A percentile compares a stretch with the other conserved stretches of the same genome.
These are phyloP conservation scores for Sphagnum fallax DNA, from an alignment of 228 moss, liverwort and hornwort species.

Conservation along the genomic window DNA sequence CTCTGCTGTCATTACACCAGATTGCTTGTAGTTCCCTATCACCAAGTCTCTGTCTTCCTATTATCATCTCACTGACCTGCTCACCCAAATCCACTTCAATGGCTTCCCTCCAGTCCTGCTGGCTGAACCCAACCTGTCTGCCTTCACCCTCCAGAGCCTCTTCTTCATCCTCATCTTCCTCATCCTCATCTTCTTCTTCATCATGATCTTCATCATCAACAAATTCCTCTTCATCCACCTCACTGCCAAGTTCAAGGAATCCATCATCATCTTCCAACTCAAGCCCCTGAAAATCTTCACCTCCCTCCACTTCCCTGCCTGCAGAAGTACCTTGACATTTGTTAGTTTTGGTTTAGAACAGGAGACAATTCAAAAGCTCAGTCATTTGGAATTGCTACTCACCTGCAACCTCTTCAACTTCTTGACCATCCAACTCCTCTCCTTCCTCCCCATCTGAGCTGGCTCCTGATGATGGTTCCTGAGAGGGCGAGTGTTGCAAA, in stretches of 20 bases:
- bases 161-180: slow-evolving; percentile 37
- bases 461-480: slow-evolving; percentile 19
- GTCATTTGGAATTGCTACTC: neutral
- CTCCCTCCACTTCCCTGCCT: slow-evolving; percentile 7
- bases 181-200: slow-evolving; percentile 43
- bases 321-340: slow-evolving; percentile 1
- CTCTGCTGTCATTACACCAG: slow-evolving; percentile 7
- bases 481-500: slow-evolving; percentile 21
- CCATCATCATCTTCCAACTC: slow-evolving; percentile 31
- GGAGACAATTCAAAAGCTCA: neutral
- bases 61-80: slow-evolving; percentile 1
- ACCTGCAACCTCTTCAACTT: slow-evolving; percentile 4
- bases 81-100: slow-evolving; percentile 11
- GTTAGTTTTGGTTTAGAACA: neutral
- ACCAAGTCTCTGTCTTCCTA: slow-evolving; percentile 3
- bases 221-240: slow-evolving; percentile 37
- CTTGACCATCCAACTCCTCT: slow-evolving; percentile 7
- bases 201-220: slow-evolving; percentile 15
- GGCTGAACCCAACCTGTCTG: slow-evolving; percentile 1
- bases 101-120: slow-evolving; percentile 12
- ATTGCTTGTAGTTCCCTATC: slow-evolving; percentile 8
- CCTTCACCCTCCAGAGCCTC: slow-evolving; percentile 1
- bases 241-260: slow-evolving; percentile 40
- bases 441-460: slow-evolving; percentile 20
- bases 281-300: slow-evolving; percentile 4